phyloP scores from a whole-genome alignment of 306 rosid species.

The Oxytropis ochrocephala region DNA sequence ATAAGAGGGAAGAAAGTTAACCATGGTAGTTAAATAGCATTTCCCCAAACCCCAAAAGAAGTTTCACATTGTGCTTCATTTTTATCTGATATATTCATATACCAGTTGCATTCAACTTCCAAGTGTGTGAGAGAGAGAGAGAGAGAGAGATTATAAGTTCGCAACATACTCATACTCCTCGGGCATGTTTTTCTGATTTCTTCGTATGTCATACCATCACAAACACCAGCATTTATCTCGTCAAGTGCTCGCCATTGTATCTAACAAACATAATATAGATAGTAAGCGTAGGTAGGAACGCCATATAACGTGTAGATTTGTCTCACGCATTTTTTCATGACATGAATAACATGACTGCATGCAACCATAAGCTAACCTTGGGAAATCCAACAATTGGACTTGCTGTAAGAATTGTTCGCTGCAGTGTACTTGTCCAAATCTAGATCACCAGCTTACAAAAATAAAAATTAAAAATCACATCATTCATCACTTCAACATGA shows the following conservation, averaged over 20 bases:
- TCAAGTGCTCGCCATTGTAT: conserved; percentile 99
- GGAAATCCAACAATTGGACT: conserved; percentile 84
- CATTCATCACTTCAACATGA: conserved; percentile 11
- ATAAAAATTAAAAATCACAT: conserved; percentile 21
- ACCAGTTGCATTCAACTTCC: conserved; percentile 15
- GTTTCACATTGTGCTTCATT: background rate
- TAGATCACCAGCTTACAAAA: conserved; percentile 32
- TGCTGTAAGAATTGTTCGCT: conserved; percentile 90
- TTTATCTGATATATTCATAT: background rate
- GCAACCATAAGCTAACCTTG: conserved; percentile 47
- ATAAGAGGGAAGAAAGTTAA: background rate
- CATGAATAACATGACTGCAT: conserved; percentile 15
- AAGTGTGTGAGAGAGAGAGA: too few species aligned
- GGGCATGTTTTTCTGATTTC: conserved; percentile 97
- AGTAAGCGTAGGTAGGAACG: background rate
- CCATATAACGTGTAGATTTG: background rate
- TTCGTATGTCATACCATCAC: conserved; percentile 95
- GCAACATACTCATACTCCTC: conserved; percentile 84
- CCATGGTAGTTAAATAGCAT: conserved; percentile 1
- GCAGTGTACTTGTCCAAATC: conserved; percentile 99
- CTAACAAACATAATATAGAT: conserved; percentile 32
- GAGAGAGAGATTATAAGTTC: conserved; percentile 13
- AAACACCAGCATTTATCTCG: conserved; percentile 87
- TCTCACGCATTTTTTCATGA: background rate
- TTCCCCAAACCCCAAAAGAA: background rate